Evolutionary conservation across 345 rosid species (phyloP).

Genomic region (Rhodamnia argentea): DNA sequence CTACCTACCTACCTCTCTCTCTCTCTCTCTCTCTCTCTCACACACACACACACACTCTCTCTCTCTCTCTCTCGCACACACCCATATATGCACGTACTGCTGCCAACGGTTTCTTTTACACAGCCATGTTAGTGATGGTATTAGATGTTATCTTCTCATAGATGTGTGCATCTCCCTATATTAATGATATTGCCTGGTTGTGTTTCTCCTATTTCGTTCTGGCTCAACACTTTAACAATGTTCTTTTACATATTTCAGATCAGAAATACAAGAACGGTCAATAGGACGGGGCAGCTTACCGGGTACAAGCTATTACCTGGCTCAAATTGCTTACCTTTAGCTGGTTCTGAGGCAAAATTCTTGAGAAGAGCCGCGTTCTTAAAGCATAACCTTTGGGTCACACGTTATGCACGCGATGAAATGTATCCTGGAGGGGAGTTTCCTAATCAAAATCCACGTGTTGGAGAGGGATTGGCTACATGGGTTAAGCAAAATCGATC

Average conservation of each 20-base stretch:
- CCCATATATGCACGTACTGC: too few species aligned
- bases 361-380: constrained; percentile 61
- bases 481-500: constrained; percentile 65
- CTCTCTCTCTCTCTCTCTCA: too few species aligned
- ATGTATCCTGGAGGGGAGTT: constrained; percentile 73
- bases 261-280: constrained; percentile 66
- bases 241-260: constrained; percentile 17
- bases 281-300: constrained; percentile 61
- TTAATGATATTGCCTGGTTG: not conserved
- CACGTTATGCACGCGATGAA: constrained; percentile 43
- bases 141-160: not conserved
- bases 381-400: constrained; percentile 74
- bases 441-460: constrained; percentile 73
- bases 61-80: too few species aligned
- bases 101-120: not conserved
- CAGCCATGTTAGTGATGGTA: not conserved
- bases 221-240: not conserved
- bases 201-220: not conserved
- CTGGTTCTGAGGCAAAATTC: constrained; percentile 59
- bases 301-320: constrained; percentile 68
- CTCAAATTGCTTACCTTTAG: constrained; percentile 64
- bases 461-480: constrained; percentile 63
- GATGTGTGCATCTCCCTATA: not conserved
- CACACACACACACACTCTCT: too few species aligned
- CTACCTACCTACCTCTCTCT: not conserved